Conservation (phyloP, 345 rosid genomes). For the Arabidopsis suecica region DNA sequence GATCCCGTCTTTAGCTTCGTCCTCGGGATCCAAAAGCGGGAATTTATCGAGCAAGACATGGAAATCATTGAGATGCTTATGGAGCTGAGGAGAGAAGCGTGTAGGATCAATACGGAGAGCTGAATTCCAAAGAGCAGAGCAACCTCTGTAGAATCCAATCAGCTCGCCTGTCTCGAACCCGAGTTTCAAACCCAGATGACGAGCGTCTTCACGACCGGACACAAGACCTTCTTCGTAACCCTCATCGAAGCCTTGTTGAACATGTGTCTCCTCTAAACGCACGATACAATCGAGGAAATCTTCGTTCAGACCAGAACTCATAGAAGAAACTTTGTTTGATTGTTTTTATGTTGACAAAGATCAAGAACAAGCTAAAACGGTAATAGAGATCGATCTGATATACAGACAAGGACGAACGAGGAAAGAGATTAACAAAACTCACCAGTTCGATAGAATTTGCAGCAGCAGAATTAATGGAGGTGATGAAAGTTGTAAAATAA, state of each 20-base stretch:
- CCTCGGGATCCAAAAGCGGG: conserved; percentile 71
- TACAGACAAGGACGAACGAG: neutral
- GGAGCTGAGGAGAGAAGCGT: conserved; percentile 60
- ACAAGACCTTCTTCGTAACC: conserved; percentile 59
- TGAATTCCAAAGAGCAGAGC: conserved; percentile 71
- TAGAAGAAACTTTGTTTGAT: neutral
- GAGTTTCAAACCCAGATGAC: conserved; percentile 52
- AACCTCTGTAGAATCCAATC: conserved; percentile 78
- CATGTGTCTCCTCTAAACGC: conserved; percentile 65
- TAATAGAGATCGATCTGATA: neutral
- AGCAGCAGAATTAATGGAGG: neutral
- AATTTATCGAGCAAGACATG: conserved; percentile 57
- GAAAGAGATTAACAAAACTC: neutral
- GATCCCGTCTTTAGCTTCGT: conserved; percentile 63
- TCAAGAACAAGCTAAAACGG: neutral
- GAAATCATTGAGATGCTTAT: conserved; percentile 63
- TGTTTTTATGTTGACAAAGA: conserved; percentile 7
- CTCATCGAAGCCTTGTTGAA: conserved; percentile 64
- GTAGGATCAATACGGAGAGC: conserved; percentile 54
- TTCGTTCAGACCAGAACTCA: conserved; percentile 19
- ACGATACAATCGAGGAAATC: conserved; percentile 65
- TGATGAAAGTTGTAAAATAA: neutral
- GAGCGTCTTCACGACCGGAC: conserved; percentile 64
- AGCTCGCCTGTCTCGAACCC: conserved; percentile 89
- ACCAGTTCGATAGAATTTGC: conserved; percentile 9